Evolutionary conservation across 148 eudicot species (phyloP).

Genomic region (Vaccinium vitisidaea): DNA sequence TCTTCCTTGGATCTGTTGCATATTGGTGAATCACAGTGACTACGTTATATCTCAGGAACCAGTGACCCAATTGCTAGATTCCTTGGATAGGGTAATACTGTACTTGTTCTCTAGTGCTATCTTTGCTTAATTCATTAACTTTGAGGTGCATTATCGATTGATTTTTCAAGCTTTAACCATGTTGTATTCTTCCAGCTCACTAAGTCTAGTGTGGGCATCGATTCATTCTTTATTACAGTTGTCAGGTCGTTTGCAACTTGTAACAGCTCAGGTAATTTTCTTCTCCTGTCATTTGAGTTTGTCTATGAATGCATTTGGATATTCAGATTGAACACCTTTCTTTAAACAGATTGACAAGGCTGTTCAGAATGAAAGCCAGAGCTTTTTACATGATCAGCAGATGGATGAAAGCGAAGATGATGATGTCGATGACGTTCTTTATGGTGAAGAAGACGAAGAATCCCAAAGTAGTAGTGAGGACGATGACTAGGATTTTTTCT

Average conservation of each 20-base stretch:
- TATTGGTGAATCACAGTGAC: conserved; percentile 56
- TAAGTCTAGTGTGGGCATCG: too few species aligned
- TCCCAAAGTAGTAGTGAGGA: conserved; percentile 36
- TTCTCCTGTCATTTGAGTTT: neutral
- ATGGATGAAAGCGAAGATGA: conserved; percentile 69
- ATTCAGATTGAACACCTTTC: neutral
- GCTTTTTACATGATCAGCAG: conserved; percentile 28
- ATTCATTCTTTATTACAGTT: conserved; percentile 55
- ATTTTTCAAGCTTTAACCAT: too few species aligned
- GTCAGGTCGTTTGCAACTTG: conserved; percentile 89
- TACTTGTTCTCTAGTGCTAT: too few species aligned
- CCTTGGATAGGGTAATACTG: conserved; percentile 61
- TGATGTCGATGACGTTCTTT: conserved; percentile 63
- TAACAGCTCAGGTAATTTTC: conserved; percentile 72
- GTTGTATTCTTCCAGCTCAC: too few species aligned
- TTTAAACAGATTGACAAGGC: conserved; percentile 72
- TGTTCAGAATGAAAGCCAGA: conserved; percentile 36
- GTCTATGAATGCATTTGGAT: neutral
- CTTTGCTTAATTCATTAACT: too few species aligned
- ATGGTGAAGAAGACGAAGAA: conserved; percentile 60
- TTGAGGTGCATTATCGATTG: too few species aligned
- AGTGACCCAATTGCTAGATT: conserved; percentile 36
- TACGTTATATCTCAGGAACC: conserved; percentile 59
- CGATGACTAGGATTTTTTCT: conserved; percentile 11
- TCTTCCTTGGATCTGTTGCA: conserved; percentile 34